These are phyloP conservation scores for Yamadazyma ubonensis DNA, from an alignment of 805 yeast species.

Conservation along the genomic window DNA sequence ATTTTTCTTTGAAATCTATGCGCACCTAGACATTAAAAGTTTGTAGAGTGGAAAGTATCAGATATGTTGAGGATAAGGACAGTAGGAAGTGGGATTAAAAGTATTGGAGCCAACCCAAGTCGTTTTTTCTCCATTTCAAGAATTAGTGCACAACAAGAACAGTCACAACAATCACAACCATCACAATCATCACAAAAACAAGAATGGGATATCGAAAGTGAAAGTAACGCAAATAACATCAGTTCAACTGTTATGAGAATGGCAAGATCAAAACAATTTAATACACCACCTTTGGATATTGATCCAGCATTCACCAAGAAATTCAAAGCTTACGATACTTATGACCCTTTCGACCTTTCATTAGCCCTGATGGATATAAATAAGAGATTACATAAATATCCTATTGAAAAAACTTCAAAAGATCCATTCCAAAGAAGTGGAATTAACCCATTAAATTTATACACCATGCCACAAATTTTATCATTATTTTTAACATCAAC, in stretches of 20 bases:
- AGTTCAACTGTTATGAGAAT: slow-evolving; percentile 35
- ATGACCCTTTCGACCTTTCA: slow-evolving; percentile 83
- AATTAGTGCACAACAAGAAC: not conserved
- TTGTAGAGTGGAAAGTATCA: not conserved
- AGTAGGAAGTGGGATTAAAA: slow-evolving; percentile 3
- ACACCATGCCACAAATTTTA: slow-evolving; percentile 68
- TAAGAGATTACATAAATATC: slow-evolving; percentile 26
- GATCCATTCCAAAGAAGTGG: slow-evolving; percentile 49
- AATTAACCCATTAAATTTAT: slow-evolving; percentile 67
- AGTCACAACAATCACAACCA: slow-evolving; percentile 25
- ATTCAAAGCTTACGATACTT: slow-evolving; percentile 53
- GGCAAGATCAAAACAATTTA: slow-evolving; percentile 31
- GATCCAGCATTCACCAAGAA: slow-evolving; percentile 38
- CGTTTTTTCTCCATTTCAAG: slow-evolving; percentile 17
- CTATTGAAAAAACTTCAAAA: slow-evolving; percentile 21
- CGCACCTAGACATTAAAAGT: not conserved
- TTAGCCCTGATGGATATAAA: slow-evolving; percentile 56
- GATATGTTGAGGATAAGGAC: slow-evolving; percentile 4
- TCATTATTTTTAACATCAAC: slow-evolving; percentile 64
- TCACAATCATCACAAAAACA: too few species aligned
- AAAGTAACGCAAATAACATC: slow-evolving; percentile 17
- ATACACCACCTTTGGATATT: slow-evolving; percentile 35
- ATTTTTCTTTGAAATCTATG: slow-evolving; percentile 1
- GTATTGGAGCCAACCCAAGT: not conserved
- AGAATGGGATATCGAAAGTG: slow-evolving; percentile 25